Base-by-base conservation (phyloP, 371 early-diverging fungal species). In the Conidiobolus incongruus region DNA sequence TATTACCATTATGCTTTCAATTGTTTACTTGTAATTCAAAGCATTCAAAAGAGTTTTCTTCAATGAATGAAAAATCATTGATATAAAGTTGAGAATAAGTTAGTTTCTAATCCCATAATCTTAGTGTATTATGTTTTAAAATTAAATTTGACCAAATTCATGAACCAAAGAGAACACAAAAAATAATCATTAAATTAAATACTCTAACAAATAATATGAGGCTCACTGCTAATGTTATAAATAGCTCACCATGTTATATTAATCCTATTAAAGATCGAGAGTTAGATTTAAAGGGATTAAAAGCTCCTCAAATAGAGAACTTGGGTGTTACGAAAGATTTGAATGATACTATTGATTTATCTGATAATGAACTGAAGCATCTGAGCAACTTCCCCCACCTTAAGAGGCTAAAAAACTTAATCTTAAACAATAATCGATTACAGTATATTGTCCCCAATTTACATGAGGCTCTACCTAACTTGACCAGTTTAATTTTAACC, bases 291-390 rank as follows among this genome's bases (percentile, higher is more conserved):
- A 63, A 89, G 64, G 85, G 76, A 49, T 69, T 77, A 45, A 82
- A 83, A 52, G 84, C 93, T 35, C 73, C 85, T 40, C 63, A 66
- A 46, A 81, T 96, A 45, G 94, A 96, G 57, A 93, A 96, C 59
- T 64, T 96, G 20, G 86, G 89, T 41, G 81, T 78, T 8, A 80
- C 91, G 12, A 88, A 78, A 82, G 87, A 93, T 58, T 68, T 73
- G 45, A 73, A 92, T 61, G 94, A 94, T 60, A 65, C 86, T 17
- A 66, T 96, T 40, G 91, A 94, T 56, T 66, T 96, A 28, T 81
- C 86, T 41, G 77, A 88, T 57, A 96, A 96, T 58, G 87, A 85
- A 35, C 62, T 96, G 35, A 70, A 77, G 16, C 48, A 66, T 0
- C 62, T 96, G 20, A 77, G 76, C 47, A 85, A 88, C 60, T 89